Conservation (phyloP, 306 rosid species). For the Rubus parviflorus region DNA sequence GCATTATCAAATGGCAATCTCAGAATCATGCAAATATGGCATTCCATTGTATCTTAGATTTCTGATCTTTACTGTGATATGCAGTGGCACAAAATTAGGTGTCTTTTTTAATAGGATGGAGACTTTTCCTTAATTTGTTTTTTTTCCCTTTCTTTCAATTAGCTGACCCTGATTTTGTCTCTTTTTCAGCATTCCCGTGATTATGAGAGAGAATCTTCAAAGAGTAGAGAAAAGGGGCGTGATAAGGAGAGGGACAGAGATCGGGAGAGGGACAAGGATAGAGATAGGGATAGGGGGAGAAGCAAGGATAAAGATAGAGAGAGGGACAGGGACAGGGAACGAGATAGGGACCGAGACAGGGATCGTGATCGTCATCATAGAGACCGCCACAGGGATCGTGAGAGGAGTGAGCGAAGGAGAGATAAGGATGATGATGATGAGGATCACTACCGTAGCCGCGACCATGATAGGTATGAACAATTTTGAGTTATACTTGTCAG, state of each 20-base stretch:
- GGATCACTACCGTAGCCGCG: conserved; percentile 63
- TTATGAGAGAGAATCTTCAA: conserved; percentile 79
- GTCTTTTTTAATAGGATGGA: background rate
- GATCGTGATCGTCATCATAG: conserved; percentile 49
- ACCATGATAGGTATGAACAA: conserved; percentile 62
- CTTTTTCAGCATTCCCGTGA: conserved; percentile 74
- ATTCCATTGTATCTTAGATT: background rate
- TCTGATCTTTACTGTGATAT: background rate
- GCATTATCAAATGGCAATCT: no score
- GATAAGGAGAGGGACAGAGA: conserved; percentile 45
- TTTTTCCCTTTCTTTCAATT: background rate
- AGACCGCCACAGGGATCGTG: conserved; percentile 65
- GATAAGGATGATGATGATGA: conserved; percentile 74
- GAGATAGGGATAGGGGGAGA: conserved; percentile 37
- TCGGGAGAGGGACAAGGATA: conserved; percentile 27
- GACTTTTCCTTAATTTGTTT: background rate
- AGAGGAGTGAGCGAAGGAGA: conserved; percentile 77
- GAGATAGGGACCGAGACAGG: conserved; percentile 58
- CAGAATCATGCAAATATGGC: background rate
- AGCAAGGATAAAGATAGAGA: conserved; percentile 42
- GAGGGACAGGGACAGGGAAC: conserved; percentile 38
- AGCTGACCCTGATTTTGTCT: background rate
- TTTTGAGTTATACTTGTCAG: background rate
- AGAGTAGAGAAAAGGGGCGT: conserved; percentile 83
- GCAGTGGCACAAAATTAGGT: background rate